A percentile compares a stretch with the other conserved stretches of the same genome.
phyloP scores from a whole-genome alignment of 2,329 filamentous ascomycete species.

The Neonectria sp. region DNA sequence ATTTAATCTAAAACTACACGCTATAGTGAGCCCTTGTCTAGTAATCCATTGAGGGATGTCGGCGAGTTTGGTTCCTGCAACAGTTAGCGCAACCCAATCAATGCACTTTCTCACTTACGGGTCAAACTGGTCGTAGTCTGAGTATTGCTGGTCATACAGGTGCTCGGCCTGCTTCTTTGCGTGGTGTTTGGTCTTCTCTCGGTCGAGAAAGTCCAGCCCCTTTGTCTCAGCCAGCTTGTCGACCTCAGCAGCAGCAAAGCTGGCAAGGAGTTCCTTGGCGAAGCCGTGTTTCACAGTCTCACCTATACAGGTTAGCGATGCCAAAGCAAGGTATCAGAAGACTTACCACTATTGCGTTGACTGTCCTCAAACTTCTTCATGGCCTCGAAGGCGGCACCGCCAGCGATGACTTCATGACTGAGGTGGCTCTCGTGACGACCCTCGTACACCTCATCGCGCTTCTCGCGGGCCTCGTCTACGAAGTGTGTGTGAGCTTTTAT shows the following conservation, averaged over 20 bases:
- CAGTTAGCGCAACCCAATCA: neutral
- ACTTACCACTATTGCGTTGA: slow-evolving; percentile 73
- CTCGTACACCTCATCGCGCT: slow-evolving; percentile 60
- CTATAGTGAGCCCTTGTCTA: slow-evolving; percentile 41
- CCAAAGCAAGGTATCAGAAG: slow-evolving; percentile 55
- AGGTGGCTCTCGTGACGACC: slow-evolving; percentile 72
- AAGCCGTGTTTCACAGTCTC: slow-evolving; percentile 79
- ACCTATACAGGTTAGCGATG: slow-evolving; percentile 4
- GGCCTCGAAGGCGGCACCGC: slow-evolving; percentile 83
- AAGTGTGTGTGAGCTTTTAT: neutral
- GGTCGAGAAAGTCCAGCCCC: slow-evolving; percentile 73
- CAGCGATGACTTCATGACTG: slow-evolving; percentile 81
- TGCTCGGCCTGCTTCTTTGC: slow-evolving; percentile 71
- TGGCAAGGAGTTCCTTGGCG: slow-evolving; percentile 83
- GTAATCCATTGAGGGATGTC: slow-evolving; percentile 37
- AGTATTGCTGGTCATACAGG: slow-evolving; percentile 72
- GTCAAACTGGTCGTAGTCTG: slow-evolving; percentile 64
- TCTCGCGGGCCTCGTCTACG: slow-evolving; percentile 23
- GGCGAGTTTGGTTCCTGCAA: slow-evolving; percentile 46
- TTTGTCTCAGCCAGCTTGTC: slow-evolving; percentile 83
- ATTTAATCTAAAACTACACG: neutral
- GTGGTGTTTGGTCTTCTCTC: slow-evolving; percentile 71
- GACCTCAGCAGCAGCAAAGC: slow-evolving; percentile 80
- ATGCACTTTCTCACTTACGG: slow-evolving; percentile 60
- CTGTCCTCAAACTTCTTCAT: slow-evolving; percentile 86